Evolutionary conservation across 306 rosid genomes (phyloP), one percentile per base, ranked within the genome.

Genomic region (Pterocarpus santalinus): DNA sequence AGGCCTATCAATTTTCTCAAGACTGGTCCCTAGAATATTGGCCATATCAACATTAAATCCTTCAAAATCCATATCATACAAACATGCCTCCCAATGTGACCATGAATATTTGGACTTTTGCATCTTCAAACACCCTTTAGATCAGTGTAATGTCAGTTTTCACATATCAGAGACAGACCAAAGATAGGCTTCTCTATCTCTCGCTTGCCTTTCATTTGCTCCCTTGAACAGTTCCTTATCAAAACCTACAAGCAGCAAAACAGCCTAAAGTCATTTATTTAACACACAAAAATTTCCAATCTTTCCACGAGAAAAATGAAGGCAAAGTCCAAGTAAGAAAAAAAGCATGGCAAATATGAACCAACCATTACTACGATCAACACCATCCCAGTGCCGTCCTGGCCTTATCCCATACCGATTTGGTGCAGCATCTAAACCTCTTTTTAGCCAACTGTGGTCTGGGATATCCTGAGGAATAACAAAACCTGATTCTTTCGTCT

Each of bases 381-480:
- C 92, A 55, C 97, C 99, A 71, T 91, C 99, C 97, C 99, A 95
- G 46, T 91, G 99, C 66, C 98, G 90, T 69, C 98, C 99, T 0
- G 98, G 98, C 81, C 82, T 83, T 63, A 95, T 93, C 72, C 94
- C 93, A 67, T 91, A 89, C 36, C 96, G 88, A 80, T 93, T 93
- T 38, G 93, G 91, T 22, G 96, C 94, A 63, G 96, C 93, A 38
- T 86, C 94, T 65, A 93, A 68, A 72, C 91, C 91, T 81, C 97
- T 83, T 85, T 89, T 91, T 41, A 93, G 84, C 99, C 97, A 95
- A 78, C 98, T 93, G 61, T 95, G 97, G 79, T 63, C 22, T 68
- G 99, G 96, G 77, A 89, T 89, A 30, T 93, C 98, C 83, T 95
- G 97, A 47, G 98, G 99, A 72, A 95, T 39, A 7, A 93, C 82